Evolutionary conservation across 768 basidiomycete genomes (phyloP), one percentile per base, ranked within the genome.

Genomic region (Mrakia blollopis): DNA sequence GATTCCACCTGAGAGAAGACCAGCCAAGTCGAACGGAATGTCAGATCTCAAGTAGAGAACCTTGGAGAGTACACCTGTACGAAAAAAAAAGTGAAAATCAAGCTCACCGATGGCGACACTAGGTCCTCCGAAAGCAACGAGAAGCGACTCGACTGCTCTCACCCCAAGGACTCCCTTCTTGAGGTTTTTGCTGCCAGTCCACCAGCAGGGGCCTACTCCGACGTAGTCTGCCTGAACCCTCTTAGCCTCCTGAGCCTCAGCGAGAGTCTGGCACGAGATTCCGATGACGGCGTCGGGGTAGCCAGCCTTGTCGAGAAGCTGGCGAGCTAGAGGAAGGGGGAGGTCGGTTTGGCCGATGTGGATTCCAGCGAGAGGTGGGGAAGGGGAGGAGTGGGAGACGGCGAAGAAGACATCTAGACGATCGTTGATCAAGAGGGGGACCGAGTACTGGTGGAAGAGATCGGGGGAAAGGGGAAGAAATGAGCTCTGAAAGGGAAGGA

Each of bases 301-400:
- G 10, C 76, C 76, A 8, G 72, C 71, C 8, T 39, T 61, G 0
- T 92, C 92, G 4, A 98, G 86, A 3, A 97, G 85, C 18, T 82
- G 82, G 35, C 90, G 88, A 4, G 90, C 93, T 61, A 88, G 81
- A 60, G 86, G 81, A 16, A 91, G 86, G 3, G 91, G 88, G 88
- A 93, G 91, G 82, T 96, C 94, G 0, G 88, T 87, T 84, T 97
- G 95, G 9, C 95, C 95, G 62, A 97, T 85, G 82, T 98, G 95
- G 16, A 96, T 89, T 23, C 94, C 94, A 63, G 88, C 87, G 35
- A 41, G 75, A 11, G 73, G 77, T 6, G 73, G 50, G 9, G 68
- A 60, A 10, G 72, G 69, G 11, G 72, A 62, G 37, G 68, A 39
- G 39, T 50, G 14, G 35, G 63, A 37, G 3, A 52, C 60, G 10